Evolutionary conservation across 148 eudicot species (phyloP).

Genomic region (Cornus controversa): DNA sequence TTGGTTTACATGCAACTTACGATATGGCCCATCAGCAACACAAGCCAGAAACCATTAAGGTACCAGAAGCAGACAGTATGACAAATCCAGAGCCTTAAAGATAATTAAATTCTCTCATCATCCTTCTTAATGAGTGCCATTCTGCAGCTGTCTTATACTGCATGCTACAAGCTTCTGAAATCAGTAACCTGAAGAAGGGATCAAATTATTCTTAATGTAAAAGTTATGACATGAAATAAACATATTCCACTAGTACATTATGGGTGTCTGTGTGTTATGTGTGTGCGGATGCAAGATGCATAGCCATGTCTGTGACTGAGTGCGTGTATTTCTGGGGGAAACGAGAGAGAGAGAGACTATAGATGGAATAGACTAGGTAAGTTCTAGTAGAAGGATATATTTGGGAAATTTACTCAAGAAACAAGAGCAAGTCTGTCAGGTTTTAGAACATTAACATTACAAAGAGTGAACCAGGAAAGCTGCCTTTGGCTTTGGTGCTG

Average conservation of each 20-base stretch:
- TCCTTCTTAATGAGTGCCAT: background rate
- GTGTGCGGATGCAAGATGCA: no score
- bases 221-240: background rate
- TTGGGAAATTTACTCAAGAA: background rate
- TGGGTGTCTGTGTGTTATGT: no score
- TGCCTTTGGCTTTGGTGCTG: background rate
- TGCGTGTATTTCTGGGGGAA: background rate
- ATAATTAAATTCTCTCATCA: background rate
- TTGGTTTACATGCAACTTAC: conserved; percentile 50
- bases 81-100: conserved; percentile 14
- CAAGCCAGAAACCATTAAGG: conserved; percentile 8
- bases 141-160: background rate
- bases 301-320: no score
- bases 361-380: no score
- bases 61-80: conserved; percentile 4
- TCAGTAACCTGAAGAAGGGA: background rate
- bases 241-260: background rate
- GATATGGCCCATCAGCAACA: conserved; percentile 36
- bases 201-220: background rate
- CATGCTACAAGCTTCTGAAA: background rate
- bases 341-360: background rate
- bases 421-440: background rate
- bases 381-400: background rate
- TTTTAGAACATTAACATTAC: background rate
- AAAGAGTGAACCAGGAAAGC: background rate